These are phyloP conservation scores for Aspergillus coremiiformis DNA, from an alignment of 495 filamentous ascomycete species.

Conservation along the genomic window DNA sequence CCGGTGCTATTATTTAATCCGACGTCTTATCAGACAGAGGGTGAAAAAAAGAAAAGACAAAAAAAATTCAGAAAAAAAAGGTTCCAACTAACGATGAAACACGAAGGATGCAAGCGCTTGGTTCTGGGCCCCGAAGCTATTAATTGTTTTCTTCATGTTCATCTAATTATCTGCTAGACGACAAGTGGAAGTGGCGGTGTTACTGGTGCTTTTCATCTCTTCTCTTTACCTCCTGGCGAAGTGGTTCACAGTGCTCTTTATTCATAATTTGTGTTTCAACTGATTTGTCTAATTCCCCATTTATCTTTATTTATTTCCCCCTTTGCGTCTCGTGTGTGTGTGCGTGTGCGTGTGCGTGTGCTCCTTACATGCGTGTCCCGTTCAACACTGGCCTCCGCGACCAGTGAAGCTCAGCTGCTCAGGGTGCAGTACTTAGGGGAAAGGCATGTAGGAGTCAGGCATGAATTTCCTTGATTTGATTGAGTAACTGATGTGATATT, in stretches of 20 bases:
- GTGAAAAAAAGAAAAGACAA: conserved; percentile 10
- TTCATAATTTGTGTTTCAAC: conserved; percentile 20
- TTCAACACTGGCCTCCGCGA: not conserved
- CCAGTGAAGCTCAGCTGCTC: conserved; percentile 10
- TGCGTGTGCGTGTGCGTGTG: too few species aligned
- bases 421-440: conserved; percentile 13
- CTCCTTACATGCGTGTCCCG: not conserved
- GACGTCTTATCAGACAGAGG: conserved; percentile 1
- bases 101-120: conserved; percentile 29
- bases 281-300: conserved; percentile 13
- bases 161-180: conserved; percentile 36
- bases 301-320: conserved; percentile 12
- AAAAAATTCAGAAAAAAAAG: conserved; percentile 15
- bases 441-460: not conserved
- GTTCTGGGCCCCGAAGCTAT: conserved; percentile 29
- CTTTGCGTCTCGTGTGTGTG: too few species aligned
- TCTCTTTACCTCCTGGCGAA: conserved; percentile 20
- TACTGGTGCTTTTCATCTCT: conserved; percentile 36
- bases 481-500: conserved; percentile 15
- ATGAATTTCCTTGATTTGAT: conserved; percentile 3
- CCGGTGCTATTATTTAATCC: conserved; percentile 13
- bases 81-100: conserved; percentile 22
- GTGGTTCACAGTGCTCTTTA: conserved; percentile 16
- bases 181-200: conserved; percentile 41
- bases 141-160: conserved; percentile 23